Evolutionary conservation across 2,329 filamentous ascomycete genomes (phyloP), one percentile per base, ranked within the genome.

Genomic region (Penicillium sp.): DNA sequence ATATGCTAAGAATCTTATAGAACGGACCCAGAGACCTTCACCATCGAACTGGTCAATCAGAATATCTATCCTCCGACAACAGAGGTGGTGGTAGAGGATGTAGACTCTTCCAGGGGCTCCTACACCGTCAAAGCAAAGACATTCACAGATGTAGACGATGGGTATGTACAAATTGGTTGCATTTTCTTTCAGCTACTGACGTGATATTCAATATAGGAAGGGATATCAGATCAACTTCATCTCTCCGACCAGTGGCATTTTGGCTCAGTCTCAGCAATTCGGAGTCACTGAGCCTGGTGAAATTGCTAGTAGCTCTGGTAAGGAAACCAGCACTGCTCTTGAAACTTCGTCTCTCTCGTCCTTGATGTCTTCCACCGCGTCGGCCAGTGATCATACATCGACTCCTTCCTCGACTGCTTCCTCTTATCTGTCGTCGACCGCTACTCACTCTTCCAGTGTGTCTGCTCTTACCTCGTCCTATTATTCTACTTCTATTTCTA

Each of bases 151-250:
- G 42, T 61, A 22, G 61, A 62, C 47, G 56, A 59, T 37, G 71
- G 70, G 69, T 65, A 62, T 4, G 64, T 57, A 2, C 6, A 42
- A 8, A 40, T 38, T 10, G n/a, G 16, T 26, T 36, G 8, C 1
- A 25, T 22, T 11, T 11, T 17, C 11, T 17, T 26, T 17, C 10
- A 33, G 9, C 1, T 28, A 47, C 33, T 62, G 14, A 62, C 45
- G 12, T 30, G 14, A 30, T 30, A 12, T 12, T 47, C 40, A 43
- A 28, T 47, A 45, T 38, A 59, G 59, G 40, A 73, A 73, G 45
- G 72, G 69, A 46, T 78, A 77, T 63, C 75, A 75, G 55, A 68
- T 78, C 69, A 77, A 78, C 64, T 67, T 77, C 54, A 48, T 74
- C 52, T 72, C 73, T 47, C 68, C 69, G 16, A 56, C 60, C 28